Evolutionary conservation across 108 stramenopile species (phyloP).

Genomic region (Cyclotella kingstonii): DNA sequence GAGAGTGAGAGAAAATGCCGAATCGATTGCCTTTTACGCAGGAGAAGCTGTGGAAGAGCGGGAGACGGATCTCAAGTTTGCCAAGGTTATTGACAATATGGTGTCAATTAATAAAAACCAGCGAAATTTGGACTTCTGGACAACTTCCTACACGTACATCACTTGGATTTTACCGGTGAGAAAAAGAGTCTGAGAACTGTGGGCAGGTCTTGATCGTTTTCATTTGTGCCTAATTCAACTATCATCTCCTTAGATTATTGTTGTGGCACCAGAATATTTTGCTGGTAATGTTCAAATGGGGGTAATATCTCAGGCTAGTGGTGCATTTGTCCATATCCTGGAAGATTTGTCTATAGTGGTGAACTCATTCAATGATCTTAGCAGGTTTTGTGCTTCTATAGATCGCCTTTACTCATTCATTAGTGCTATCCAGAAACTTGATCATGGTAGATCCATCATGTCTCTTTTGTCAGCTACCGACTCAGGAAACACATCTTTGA

Average conservation of each 20-base stretch:
- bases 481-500: background rate
- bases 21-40: constrained; percentile 73
- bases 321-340: constrained; percentile 87
- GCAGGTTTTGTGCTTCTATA: constrained; percentile 59
- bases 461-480: constrained; percentile 15
- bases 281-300: constrained; percentile 66
- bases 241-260: constrained; percentile 29
- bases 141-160: constrained; percentile 58
- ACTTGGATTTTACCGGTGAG: constrained; percentile 58
- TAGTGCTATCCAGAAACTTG: constrained; percentile 37
- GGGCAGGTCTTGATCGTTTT: no score
- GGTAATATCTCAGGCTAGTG: constrained; percentile 40
- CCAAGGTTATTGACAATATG: constrained; percentile 55
- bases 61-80: constrained; percentile 52
- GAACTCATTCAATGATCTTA: constrained; percentile 68
- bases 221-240: no score
- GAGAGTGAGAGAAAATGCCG: constrained; percentile 76
- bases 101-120: constrained; percentile 52
- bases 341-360: constrained; percentile 73
- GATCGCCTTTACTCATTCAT: constrained; percentile 63
- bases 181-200: no score
- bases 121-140: constrained; percentile 72
- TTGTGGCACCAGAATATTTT: constrained; percentile 70
- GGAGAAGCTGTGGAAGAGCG: constrained; percentile 59
- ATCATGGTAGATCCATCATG: constrained; percentile 30